Base-by-base conservation (phyloP, 495 filamentous ascomycete genomes). In the Neurospora sp. region DNA sequence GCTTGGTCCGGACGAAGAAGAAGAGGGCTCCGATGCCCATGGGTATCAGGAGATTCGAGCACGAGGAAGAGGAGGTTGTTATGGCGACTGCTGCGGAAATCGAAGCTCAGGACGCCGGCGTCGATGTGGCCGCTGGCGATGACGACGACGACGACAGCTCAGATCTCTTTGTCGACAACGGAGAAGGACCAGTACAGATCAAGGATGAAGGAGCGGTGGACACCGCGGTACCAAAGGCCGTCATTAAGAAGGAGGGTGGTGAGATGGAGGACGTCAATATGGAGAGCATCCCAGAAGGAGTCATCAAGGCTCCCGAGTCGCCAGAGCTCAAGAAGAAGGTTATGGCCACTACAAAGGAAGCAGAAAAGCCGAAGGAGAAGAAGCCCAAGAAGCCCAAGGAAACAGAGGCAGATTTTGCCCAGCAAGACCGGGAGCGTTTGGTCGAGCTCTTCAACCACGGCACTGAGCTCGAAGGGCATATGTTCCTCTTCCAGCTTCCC, bases 401-500 rank as follows among this genome's bases (percentile, higher is more conserved):
- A n/a, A 71, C 80, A 11, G 83, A 85, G 69, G 72, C 79, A 68
- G 75, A 81, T 22, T 71, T 81, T 31, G 73, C 78, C 3, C 59
- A 75, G 5, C 40, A 76, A 8, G 81, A 82, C 31, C 72, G 82
- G 38, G 75, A 80, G 70, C 75, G 74, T 61, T 76, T 83, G 68
- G 68, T 84, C 42, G 74, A 74, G 9, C 76, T 76, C 41, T 81
- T 83, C 72, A 80, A 75, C 70, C 44, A 74, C 37, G 75, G 71
- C 39, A 76, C 76, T 9, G 75, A 76, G 20, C 75, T 78, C 39
- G 86, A 86, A 39, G 86, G 86, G 35, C 84, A 85, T 68, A 79
- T 90, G 72, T 91, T 89, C 71, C 83, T 91, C 69, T 90, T 92
- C 80, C 90, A 91, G 78, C 84, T 92, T 72, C 90, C 90, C 22